Conservation (phyloP, 1,284 basidiomycete genomes). For the Papiliotrema fonsecae region DNA sequence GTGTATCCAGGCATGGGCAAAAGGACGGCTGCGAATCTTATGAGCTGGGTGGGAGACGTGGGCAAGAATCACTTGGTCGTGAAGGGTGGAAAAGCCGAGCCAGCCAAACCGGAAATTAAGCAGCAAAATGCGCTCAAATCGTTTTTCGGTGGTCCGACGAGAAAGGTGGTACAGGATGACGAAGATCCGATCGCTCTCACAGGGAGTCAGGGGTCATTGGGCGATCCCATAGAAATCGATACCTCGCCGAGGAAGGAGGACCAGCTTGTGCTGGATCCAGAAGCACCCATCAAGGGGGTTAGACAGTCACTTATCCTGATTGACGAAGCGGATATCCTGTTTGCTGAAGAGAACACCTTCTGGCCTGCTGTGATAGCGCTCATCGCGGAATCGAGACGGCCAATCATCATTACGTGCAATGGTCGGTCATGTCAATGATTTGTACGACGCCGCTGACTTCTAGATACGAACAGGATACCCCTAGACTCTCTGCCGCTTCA, state of each 20-base stretch:
- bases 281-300: background rate
- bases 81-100: constrained; percentile 11
- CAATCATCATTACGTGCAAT: constrained; percentile 88
- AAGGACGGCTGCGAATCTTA: constrained; percentile 72
- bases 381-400: constrained; percentile 73
- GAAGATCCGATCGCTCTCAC: background rate
- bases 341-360: constrained; percentile 82
- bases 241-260: constrained; percentile 1
- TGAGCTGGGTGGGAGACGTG: constrained; percentile 82
- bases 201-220: constrained; percentile 21
- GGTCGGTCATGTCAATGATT: constrained; percentile 54
- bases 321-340: constrained; percentile 96
- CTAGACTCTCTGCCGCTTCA: constrained; percentile 71
- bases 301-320: constrained; percentile 85
- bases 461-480: constrained; percentile 70
- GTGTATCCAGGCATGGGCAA: constrained; percentile 92
- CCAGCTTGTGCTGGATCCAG: constrained; percentile 1
- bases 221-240: constrained; percentile 30
- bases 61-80: constrained; percentile 81
- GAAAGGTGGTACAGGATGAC: constrained; percentile 7
- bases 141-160: constrained; percentile 15
- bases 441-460: background rate
- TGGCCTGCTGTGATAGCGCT: constrained; percentile 79
- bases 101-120: constrained; percentile 5
- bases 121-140: no score